These are phyloP conservation scores for Huntiella abstrusa DNA, from an alignment of 2,329 filamentous ascomycete genomes.

Conservation along the genomic window DNA sequence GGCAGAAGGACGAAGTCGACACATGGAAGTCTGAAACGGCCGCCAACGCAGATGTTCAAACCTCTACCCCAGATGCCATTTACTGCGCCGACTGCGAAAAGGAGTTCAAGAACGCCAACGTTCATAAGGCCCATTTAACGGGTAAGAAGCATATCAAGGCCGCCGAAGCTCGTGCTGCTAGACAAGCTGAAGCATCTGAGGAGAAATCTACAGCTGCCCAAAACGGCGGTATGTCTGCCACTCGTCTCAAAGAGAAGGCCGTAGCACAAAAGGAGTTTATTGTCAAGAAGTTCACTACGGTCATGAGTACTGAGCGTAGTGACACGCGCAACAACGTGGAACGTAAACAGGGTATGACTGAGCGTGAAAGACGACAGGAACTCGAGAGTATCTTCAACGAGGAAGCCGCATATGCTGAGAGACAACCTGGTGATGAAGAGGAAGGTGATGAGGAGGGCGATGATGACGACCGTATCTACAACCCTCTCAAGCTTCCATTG, in stretches of 20 bases:
- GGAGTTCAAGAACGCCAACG: constrained; percentile 87
- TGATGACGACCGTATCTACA: constrained; percentile 81
- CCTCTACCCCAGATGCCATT: constrained; percentile 36
- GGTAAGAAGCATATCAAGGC: constrained; percentile 89
- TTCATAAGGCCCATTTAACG: constrained; percentile 73
- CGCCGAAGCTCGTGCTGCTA: constrained; percentile 43
- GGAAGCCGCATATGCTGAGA: constrained; percentile 1
- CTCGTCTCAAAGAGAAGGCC: constrained; percentile 64
- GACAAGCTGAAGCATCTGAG: constrained; percentile 20
- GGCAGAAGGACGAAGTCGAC: constrained; percentile 60
- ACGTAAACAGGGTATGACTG: constrained; percentile 92
- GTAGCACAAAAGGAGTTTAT: constrained; percentile 79
- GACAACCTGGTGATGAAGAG: constrained; percentile 27
- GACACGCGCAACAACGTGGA: constrained; percentile 91
- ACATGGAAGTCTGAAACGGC: constrained; percentile 52
- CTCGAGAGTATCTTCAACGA: constrained; percentile 66
- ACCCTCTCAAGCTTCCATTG: constrained; percentile 84
- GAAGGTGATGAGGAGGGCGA: constrained; percentile 53
- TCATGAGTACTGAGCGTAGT: constrained; percentile 71
- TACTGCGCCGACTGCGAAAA: constrained; percentile 90
- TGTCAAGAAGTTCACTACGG: constrained; percentile 57
- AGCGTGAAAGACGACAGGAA: constrained; percentile 85
- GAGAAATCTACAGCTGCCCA: constrained; percentile 15
- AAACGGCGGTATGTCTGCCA: constrained; percentile 21
- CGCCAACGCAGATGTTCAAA: constrained; percentile 18